phyloP scores from a whole-genome alignment of 257 asterid genomes.

The Ocimum tenuiflorum region DNA sequence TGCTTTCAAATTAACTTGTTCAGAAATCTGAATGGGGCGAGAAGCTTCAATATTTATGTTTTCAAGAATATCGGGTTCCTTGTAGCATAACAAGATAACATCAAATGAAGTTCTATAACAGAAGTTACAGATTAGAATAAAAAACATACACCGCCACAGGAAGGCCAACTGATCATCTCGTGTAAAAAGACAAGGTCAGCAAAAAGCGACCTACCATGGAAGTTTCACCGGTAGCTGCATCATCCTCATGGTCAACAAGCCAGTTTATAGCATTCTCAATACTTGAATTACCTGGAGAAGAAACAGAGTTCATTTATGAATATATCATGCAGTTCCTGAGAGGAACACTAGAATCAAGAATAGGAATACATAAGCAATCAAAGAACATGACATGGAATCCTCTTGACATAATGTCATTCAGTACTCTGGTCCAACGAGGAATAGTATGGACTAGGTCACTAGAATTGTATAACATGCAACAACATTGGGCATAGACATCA shows the following conservation, averaged over 20 bases:
- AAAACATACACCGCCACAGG: neutral
- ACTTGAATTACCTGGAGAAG: slow-evolving; percentile 53
- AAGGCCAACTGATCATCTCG: neutral
- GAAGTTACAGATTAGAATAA: too few relatives aligned
- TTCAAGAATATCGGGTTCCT: slow-evolving; percentile 31
- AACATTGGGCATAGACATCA: neutral
- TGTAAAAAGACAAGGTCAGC: neutral
- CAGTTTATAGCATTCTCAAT: slow-evolving; percentile 67
- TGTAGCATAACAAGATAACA: slow-evolving; percentile 2
- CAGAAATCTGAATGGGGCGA: slow-evolving; percentile 34
- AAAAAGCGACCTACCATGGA: slow-evolving; percentile 37
- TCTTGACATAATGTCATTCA: neutral
- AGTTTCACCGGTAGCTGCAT: slow-evolving; percentile 31
- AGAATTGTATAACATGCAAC: neutral
- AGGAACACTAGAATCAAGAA: neutral
- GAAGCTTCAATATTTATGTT: slow-evolving; percentile 42
- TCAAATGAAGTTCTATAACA: neutral
- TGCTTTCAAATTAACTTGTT: slow-evolving; percentile 46
- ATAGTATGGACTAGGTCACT: neutral
- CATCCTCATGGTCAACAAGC: slow-evolving; percentile 53
- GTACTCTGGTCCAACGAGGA: neutral
- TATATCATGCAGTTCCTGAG: neutral
- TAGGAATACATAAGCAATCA: neutral
- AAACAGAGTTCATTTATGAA: neutral
- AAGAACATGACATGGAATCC: neutral